Evolutionary conservation across 2,329 filamentous ascomycete species (phyloP).

Genomic region (Arthrinium phaeospermum): DNA sequence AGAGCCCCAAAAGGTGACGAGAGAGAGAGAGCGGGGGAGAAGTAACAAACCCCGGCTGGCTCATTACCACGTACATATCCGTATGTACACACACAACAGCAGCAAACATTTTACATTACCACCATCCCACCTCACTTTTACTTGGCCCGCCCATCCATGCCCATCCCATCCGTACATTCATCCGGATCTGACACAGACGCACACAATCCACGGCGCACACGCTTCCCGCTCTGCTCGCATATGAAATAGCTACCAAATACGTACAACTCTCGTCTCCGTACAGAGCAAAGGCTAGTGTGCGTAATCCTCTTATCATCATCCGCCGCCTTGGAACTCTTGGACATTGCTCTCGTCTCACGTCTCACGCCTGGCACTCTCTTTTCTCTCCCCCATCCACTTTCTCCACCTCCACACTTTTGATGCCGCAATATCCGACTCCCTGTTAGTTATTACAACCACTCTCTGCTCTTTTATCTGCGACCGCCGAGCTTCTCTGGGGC

Average conservation of each 20-base stretch:
- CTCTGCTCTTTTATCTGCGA: conserved; percentile 7
- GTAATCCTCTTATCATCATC: conserved; percentile 12
- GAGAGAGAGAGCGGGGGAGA: background rate
- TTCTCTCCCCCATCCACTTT: background rate
- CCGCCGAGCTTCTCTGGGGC: background rate
- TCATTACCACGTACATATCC: background rate
- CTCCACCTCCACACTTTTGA: conserved; percentile 20
- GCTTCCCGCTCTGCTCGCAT: background rate
- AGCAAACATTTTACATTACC: background rate
- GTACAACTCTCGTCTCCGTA: background rate
- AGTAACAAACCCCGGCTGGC: background rate
- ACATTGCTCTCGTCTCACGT: background rate
- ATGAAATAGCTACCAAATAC: background rate
- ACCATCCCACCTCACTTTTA: background rate
- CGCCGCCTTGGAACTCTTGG: background rate
- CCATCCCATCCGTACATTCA: background rate
- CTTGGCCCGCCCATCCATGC: too few species aligned
- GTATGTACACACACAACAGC: too few species aligned
- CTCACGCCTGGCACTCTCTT: too few species aligned
- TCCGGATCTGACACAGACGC: background rate
- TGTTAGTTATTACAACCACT: conserved; percentile 15
- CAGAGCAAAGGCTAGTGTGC: background rate
- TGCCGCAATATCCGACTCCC: conserved; percentile 20
- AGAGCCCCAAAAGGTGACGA: background rate
- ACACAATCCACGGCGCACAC: background rate